Percentiles rank a stretch among this genome's conserved stretches.
These are phyloP conservation scores for Agrocybe praecox DNA, from an alignment of 768 basidiomycete species.

Conservation along the genomic window DNA sequence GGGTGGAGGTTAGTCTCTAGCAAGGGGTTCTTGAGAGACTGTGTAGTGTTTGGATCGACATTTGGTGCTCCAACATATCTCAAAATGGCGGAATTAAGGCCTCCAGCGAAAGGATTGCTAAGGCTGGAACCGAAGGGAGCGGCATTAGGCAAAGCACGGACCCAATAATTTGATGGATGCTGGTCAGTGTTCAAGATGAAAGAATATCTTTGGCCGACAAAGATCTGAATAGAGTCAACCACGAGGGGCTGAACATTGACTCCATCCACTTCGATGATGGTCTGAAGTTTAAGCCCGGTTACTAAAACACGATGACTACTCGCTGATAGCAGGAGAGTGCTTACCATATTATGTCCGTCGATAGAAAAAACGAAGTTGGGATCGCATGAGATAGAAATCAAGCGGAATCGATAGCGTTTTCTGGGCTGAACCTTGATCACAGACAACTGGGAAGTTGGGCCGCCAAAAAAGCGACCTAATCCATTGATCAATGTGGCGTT, in stretches of 20 bases:
- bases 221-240: slow-evolving; percentile 37
- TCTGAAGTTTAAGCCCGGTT: slow-evolving; percentile 14
- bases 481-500: slow-evolving; percentile 49
- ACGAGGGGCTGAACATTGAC: slow-evolving; percentile 35
- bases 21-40: slow-evolving; percentile 28
- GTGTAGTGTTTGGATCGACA: slow-evolving; percentile 40
- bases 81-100: slow-evolving; percentile 58
- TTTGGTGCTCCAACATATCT: slow-evolving; percentile 45
- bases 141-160: slow-evolving; percentile 35
- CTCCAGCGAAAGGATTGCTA: slow-evolving; percentile 21
- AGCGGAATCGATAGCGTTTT: slow-evolving; percentile 48
- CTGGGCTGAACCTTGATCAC: slow-evolving; percentile 38
- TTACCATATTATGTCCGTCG: slow-evolving; percentile 43
- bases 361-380: slow-evolving; percentile 46
- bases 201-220: slow-evolving; percentile 45
- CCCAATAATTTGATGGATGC: slow-evolving; percentile 45
- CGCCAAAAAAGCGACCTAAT: slow-evolving; percentile 43
- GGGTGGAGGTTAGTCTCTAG: slow-evolving; percentile 40
- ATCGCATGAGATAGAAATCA: slow-evolving; percentile 48
- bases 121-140: slow-evolving; percentile 13
- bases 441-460: slow-evolving; percentile 35
- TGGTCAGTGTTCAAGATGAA: slow-evolving; percentile 42
- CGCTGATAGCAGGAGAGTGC: not conserved
- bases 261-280: slow-evolving; percentile 44
- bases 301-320: not conserved